Evolutionary conservation across 2,329 filamentous ascomycete genomes (phyloP).

Genomic region (Fusarium dlaminii): DNA sequence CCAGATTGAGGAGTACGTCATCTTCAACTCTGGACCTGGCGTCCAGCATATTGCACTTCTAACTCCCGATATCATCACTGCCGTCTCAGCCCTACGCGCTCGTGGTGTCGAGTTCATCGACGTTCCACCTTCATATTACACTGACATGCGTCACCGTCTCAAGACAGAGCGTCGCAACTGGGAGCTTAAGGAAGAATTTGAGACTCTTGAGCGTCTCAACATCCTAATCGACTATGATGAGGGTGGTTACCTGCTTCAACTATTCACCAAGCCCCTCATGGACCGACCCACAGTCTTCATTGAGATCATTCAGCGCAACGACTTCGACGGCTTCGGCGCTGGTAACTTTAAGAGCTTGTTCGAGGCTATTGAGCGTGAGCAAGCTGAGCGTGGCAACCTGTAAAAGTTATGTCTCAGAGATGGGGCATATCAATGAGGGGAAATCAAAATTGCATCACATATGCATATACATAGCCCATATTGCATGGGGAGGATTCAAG

Average conservation of each 20-base stretch:
- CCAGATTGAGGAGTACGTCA: constrained; percentile 93
- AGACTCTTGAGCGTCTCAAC: constrained; percentile 78
- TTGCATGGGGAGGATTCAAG: not conserved
- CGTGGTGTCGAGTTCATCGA: constrained; percentile 92
- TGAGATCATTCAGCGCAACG: constrained; percentile 93
- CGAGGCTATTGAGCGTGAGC: constrained; percentile 94
- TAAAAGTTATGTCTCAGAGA: constrained; percentile 47
- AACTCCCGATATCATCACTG: constrained; percentile 80
- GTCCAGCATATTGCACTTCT: constrained; percentile 94
- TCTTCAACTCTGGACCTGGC: constrained; percentile 89
- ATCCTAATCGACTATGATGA: constrained; percentile 97
- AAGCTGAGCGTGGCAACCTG: constrained; percentile 85
- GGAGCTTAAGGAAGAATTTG: constrained; percentile 81
- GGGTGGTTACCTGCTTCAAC: constrained; percentile 80
- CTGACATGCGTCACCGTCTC: constrained; percentile 76
- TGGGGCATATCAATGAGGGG: not conserved
- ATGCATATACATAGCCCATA: not conserved
- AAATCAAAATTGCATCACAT: not conserved
- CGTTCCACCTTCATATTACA: constrained; percentile 89
- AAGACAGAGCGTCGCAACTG: constrained; percentile 68
- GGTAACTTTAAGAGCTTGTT: constrained; percentile 97
- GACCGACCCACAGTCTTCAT: constrained; percentile 95
- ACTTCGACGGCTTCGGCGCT: constrained; percentile 91
- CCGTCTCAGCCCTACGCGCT: constrained; percentile 82
- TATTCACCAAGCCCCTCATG: constrained; percentile 89